A percentile compares a stretch with the other conserved stretches of the same genome.
These are phyloP conservation scores for Dothistroma pini DNA, from an alignment of 2,329 filamentous ascomycete species.

Conservation along the genomic window DNA sequence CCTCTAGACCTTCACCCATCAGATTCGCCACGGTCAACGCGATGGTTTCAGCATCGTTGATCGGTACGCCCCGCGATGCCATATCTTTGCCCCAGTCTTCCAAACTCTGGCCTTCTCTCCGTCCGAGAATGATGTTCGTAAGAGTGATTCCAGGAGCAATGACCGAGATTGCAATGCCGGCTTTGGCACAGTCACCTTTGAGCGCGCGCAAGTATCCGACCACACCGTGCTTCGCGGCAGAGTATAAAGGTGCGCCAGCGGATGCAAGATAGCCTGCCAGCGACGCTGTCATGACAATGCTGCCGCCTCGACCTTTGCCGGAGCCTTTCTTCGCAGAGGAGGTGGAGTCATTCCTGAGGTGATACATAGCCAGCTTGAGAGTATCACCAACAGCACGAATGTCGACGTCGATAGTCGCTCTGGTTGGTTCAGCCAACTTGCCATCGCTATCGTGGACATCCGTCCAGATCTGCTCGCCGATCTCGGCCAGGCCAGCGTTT, in stretches of 20 bases:
- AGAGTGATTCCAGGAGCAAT: constrained; percentile 50
- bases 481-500: constrained; percentile 49
- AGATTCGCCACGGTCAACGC: constrained; percentile 46
- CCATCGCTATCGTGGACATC: constrained; percentile 42
- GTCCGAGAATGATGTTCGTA: constrained; percentile 43
- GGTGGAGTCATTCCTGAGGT: constrained; percentile 37
- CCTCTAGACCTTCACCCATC: constrained; percentile 42
- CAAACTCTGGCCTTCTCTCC: constrained; percentile 33
- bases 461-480: constrained; percentile 49
- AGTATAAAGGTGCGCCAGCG: constrained; percentile 48
- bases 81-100: constrained; percentile 44
- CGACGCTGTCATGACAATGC: constrained; percentile 48
- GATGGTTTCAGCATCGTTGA: constrained; percentile 46
- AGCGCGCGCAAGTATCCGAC: constrained; percentile 50
- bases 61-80: constrained; percentile 44
- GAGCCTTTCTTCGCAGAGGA: constrained; percentile 19
- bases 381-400: constrained; percentile 47
- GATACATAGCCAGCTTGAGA: constrained; percentile 48
- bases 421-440: constrained; percentile 45
- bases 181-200: constrained; percentile 47
- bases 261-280: constrained; percentile 49
- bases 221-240: constrained; percentile 50
- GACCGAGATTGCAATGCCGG: constrained; percentile 45
- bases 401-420: constrained; percentile 45
- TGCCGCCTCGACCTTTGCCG: constrained; percentile 39